Evolutionary conservation across 2,329 filamentous ascomycete species (phyloP).

Genomic region (Herpotrichia juniperi): DNA sequence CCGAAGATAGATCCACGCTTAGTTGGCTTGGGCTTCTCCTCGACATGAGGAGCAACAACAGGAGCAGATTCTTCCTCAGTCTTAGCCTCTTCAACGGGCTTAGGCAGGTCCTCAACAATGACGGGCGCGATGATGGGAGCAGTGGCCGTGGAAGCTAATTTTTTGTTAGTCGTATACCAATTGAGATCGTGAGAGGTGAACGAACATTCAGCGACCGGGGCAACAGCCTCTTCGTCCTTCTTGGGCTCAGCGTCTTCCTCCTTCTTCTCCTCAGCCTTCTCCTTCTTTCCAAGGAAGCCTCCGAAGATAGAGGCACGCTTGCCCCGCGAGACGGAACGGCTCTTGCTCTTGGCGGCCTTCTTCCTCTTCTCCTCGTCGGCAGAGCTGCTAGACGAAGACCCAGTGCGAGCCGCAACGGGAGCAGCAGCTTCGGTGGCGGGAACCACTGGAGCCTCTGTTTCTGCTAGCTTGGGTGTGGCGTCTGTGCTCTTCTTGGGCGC

Average conservation of each 20-base stretch:
- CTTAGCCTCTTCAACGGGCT: slow-evolving; percentile 50
- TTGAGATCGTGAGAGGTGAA: not conserved
- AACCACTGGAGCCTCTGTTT: slow-evolving; percentile 20
- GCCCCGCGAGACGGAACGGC: slow-evolving; percentile 64
- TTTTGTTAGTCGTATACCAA: not conserved
- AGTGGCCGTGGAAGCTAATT: slow-evolving; percentile 19
- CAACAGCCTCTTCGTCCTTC: slow-evolving; percentile 32
- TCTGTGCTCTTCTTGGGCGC: slow-evolving; percentile 56
- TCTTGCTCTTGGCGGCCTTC: slow-evolving; percentile 60
- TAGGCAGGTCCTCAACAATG: slow-evolving; percentile 36
- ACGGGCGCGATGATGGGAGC: slow-evolving; percentile 43
- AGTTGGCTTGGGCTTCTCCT: slow-evolving; percentile 63
- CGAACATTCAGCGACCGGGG: slow-evolving; percentile 38
- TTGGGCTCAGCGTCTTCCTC: slow-evolving; percentile 47
- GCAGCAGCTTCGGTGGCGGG: slow-evolving; percentile 32
- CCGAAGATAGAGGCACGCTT: slow-evolving; percentile 66
- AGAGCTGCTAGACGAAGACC: slow-evolving; percentile 47
- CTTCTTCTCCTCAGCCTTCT: slow-evolving; percentile 52
- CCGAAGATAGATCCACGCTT: slow-evolving; percentile 89
- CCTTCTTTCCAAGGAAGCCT: slow-evolving; percentile 66
- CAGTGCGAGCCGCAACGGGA: slow-evolving; percentile 41
- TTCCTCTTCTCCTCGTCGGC: slow-evolving; percentile 55
- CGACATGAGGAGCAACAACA: slow-evolving; percentile 47
- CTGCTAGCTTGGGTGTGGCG: slow-evolving; percentile 47
- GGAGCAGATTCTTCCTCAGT: slow-evolving; percentile 47